Evolutionary conservation across 2,329 filamentous ascomycete genomes (phyloP), one percentile per base, ranked within the genome.

Genomic region (Colletotrichum noveboracense): DNA sequence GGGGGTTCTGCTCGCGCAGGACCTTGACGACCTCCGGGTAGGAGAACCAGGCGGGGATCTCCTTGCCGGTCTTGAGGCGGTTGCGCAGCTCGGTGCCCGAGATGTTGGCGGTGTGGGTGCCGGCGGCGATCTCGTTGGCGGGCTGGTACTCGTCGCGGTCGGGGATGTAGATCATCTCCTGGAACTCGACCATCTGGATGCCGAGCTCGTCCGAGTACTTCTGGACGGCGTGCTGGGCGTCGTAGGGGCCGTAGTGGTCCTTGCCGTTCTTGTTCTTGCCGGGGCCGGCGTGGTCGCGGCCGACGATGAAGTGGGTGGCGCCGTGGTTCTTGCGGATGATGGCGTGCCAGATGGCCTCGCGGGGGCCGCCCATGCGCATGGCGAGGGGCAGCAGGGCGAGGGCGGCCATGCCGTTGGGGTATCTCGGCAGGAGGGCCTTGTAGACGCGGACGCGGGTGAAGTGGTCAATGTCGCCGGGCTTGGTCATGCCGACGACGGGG

Each of bases 301-400:
- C 97, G 79, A 99, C 96, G 82, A 99, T 99, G 90, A 99, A 99
- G 91, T 99, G 97, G 18, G 97, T 98, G 64, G 96, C 96, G 82
- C 97, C 97, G 88, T 98, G 96, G 88, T 99, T 99, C 93, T 98
- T 99, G 85, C 97, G 96, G 90, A 99, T 99, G 83, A 99, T 98
- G 83, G 97, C 97, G 90, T 99, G 97, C 97, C 97, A 99, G 88
- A 99, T 96, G 80, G 97, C 97, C 90, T 99, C 97, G 80, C 97
- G 95, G 78, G 97, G 97, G 81, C 97, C 97, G 83, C 96, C 97
- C 97, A 99, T 99, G 84, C 97, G 94, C 97, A 99, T 99, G 82
- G 97, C 97, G 78, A 99, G 91, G 75, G 96, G 96, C 70, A 99
- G 91, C 56, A 99, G 95, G 86, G 96, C 96, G 79, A 99, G 92